Evolutionary conservation across 441 rosid genomes (phyloP).

Genomic region (Isatis lusitanica): DNA sequence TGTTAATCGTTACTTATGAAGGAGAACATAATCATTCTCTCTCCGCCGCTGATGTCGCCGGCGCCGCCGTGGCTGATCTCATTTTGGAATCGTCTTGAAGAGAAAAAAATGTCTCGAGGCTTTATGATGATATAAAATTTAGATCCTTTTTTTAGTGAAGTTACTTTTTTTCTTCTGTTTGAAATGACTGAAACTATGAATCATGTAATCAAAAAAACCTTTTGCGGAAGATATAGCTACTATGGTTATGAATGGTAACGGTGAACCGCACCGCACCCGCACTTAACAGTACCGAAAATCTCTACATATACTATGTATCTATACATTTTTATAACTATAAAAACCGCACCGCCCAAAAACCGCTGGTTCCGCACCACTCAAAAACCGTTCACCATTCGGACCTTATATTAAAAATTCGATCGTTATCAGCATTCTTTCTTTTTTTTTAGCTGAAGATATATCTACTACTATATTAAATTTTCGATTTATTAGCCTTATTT

Average conservation of each 20-base stretch:
- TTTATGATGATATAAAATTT: background rate
- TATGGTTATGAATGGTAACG: no score
- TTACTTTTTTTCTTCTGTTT: background rate
- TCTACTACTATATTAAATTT: background rate
- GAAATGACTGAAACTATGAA: background rate
- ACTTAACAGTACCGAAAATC: no score
- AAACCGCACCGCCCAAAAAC: no score
- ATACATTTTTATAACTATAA: no score
- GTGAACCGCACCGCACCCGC: no score
- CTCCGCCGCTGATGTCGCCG: slow-evolving; percentile 56
- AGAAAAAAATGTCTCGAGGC: background rate
- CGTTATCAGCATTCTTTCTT: background rate
- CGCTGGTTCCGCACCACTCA: no score
- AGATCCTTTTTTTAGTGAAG: slow-evolving; percentile 1
- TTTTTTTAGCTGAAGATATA: background rate
- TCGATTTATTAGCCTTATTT: background rate
- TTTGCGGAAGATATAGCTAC: background rate
- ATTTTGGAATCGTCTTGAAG: slow-evolving; percentile 80
- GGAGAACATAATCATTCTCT: slow-evolving; percentile 85
- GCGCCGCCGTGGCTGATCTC: slow-evolving; percentile 45
- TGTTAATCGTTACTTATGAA: slow-evolving; percentile 85
- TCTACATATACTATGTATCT: no score
- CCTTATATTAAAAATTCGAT: background rate
- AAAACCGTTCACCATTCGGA: no score
- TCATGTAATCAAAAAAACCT: slow-evolving; percentile 27